These are phyloP conservation scores for Musa acuminata DNA, from an alignment of 176 grass and related monocot genomes.

Conservation along the genomic window DNA sequence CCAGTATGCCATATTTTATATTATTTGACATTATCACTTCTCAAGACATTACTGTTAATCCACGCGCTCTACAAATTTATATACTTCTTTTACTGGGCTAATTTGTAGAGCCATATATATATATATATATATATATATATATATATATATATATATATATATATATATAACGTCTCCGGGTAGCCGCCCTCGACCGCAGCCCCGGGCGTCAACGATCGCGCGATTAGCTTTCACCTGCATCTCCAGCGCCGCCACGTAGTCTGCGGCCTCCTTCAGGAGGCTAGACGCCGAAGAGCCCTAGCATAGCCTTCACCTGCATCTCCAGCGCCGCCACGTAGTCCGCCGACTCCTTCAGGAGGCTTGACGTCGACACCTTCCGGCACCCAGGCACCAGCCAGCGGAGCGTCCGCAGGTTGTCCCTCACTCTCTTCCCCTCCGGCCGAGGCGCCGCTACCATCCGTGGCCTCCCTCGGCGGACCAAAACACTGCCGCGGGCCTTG, in stretches of 20 bases:
- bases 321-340: conserved; percentile 90
- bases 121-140: no score
- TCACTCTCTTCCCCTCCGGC: conserved; percentile 36
- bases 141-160: no score
- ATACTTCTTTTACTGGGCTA: background rate
- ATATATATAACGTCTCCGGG: background rate
- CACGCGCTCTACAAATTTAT: background rate
- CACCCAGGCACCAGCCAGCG: conserved; percentile 78
- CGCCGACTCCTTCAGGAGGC: conserved; percentile 75
- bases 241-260: conserved; percentile 84
- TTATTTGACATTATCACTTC: background rate
- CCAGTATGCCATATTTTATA: background rate
- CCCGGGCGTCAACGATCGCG: conserved; percentile 49
- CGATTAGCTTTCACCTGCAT: conserved; percentile 85
- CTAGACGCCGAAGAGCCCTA: conserved; percentile 41
- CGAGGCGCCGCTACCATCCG: background rate
- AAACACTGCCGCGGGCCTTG: conserved; percentile 55
- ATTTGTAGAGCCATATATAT: background rate
- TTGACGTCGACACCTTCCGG: conserved; percentile 55
- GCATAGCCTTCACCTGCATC: conserved; percentile 88
- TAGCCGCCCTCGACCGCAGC: conserved; percentile 6
- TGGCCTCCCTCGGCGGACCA: conserved; percentile 25
- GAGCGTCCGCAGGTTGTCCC: conserved; percentile 60
- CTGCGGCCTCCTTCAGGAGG: conserved; percentile 73
- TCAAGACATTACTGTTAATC: background rate